phyloP scores from a whole-genome alignment of 306 rosid genomes.

The Fragaria vesca region DNA sequence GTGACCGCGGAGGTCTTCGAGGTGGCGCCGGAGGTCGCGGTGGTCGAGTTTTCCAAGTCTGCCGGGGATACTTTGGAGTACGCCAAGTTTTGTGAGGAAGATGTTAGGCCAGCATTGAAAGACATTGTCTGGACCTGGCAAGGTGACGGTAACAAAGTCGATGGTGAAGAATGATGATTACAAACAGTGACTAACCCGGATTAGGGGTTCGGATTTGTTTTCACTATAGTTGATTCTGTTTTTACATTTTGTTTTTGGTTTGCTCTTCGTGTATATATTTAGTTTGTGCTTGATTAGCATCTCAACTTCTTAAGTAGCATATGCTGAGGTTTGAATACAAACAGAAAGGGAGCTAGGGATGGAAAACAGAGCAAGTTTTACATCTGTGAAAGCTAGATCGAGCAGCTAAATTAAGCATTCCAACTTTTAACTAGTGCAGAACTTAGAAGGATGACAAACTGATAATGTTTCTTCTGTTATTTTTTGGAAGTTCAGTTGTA shows the following conservation, averaged over 20 bases:
- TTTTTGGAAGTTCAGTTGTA: background rate
- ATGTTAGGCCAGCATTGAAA: conserved; percentile 64
- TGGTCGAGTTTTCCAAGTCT: conserved; percentile 70
- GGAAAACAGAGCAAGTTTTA: background rate
- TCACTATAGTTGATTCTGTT: background rate
- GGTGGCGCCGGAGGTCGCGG: conserved; percentile 71
- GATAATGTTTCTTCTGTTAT: background rate
- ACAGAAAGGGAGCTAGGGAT: background rate
- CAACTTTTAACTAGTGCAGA: background rate
- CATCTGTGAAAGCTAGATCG: background rate
- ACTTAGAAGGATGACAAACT: background rate
- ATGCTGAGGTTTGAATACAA: background rate
- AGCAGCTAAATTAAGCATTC: background rate
- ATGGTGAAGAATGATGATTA: conserved; percentile 21
- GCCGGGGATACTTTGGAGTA: conserved; percentile 77
- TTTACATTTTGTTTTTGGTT: background rate
- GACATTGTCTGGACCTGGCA: conserved; percentile 93
- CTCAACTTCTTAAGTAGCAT: background rate
- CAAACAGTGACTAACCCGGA: background rate
- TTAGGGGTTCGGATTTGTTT: background rate
- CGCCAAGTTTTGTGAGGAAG: conserved; percentile 59
- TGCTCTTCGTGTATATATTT: background rate
- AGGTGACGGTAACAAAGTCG: conserved; percentile 34
- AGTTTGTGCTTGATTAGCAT: conserved; percentile 1
- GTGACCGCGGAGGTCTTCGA: conserved; percentile 72